Evolutionary conservation across 1,284 basidiomycete genomes (phyloP).

Genomic region (Pseudozyma hubeiensis): DNA sequence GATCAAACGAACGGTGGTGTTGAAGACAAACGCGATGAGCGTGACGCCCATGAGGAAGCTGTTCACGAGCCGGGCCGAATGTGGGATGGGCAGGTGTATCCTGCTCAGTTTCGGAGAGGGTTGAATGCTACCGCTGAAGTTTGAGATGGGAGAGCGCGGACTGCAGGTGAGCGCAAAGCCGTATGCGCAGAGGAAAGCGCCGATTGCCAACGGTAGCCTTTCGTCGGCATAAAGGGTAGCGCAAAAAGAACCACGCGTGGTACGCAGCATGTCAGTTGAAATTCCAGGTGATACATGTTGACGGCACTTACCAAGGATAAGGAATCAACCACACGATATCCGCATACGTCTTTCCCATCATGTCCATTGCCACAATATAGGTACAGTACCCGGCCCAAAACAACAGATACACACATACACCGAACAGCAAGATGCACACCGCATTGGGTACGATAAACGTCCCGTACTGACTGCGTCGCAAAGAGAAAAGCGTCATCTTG

Average conservation of each 20-base stretch:
- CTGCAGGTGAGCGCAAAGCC: constrained; percentile 23
- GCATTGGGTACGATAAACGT: constrained; percentile 24
- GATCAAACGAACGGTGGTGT: background rate
- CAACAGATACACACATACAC: constrained; percentile 1
- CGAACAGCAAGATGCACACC: background rate
- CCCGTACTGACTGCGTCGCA: constrained; percentile 9
- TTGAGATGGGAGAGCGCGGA: constrained; percentile 21
- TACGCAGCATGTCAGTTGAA: too few species aligned
- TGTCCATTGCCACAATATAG: constrained; percentile 10
- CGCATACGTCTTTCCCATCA: background rate
- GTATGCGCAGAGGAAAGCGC: constrained; percentile 6
- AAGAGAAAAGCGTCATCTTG: background rate
- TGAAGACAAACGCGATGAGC: constrained; percentile 6
- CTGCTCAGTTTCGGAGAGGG: background rate
- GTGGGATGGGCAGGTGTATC: constrained; percentile 15
- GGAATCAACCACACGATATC: constrained; percentile 24
- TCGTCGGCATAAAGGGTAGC: too few species aligned
- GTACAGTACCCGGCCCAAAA: constrained; percentile 3
- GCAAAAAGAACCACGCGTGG: too few species aligned
- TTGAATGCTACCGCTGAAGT: background rate
- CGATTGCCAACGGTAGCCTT: constrained; percentile 2
- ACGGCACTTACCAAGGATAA: constrained; percentile 6
- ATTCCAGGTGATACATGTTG: too few species aligned
- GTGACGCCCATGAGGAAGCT: constrained; percentile 5
- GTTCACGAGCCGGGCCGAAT: constrained; percentile 17